These are phyloP conservation scores for Nothophaeocryptopus gaeumannii DNA, from an alignment of 2,329 filamentous ascomycete genomes.

Conservation along the genomic window DNA sequence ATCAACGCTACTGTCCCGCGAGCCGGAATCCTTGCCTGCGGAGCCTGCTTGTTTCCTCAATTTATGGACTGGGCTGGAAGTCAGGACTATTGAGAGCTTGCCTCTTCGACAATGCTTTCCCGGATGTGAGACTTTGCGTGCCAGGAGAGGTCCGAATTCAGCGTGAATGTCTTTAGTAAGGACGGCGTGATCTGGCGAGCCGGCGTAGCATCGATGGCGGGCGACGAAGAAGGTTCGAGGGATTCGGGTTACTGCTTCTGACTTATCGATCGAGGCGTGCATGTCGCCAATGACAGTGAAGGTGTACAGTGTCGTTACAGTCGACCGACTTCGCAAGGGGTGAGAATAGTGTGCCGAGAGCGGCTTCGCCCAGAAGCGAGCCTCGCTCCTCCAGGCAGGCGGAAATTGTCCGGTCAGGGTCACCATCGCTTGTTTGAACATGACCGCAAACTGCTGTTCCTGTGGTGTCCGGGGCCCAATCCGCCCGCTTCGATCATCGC, in stretches of 20 bases:
- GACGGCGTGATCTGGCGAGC: conserved; percentile 46
- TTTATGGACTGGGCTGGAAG: conserved; percentile 7
- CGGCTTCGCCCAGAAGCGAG: conserved; percentile 44
- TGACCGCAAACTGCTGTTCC: conserved; percentile 38
- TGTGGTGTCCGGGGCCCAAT: conserved; percentile 8
- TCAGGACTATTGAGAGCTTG: conserved; percentile 12
- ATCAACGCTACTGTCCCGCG: conserved; percentile 11
- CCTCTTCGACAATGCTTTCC: conserved; percentile 6
- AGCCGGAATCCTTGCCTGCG: conserved; percentile 7
- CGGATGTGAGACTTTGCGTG: conserved; percentile 19
- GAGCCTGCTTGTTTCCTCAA: conserved; percentile 6
- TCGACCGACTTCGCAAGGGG: conserved; percentile 20
- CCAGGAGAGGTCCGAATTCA: conserved; percentile 44
- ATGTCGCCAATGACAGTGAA: conserved; percentile 41
- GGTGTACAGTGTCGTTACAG: conserved; percentile 41
- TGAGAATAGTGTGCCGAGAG: conserved; percentile 36
- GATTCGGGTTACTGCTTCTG: conserved; percentile 33
- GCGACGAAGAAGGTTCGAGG: conserved; percentile 47
- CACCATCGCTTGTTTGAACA: conserved; percentile 33
- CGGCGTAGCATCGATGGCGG: conserved; percentile 43
- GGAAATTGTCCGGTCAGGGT: conserved; percentile 36
- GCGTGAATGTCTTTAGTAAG: conserved; percentile 46
- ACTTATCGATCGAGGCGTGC: conserved; percentile 29
- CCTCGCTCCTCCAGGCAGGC: conserved; percentile 41
- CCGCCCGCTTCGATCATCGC: conserved; percentile 19